Percentiles rank a stretch among this genome's conserved stretches.
Evolutionary conservation across 257 asterid species (phyloP).

Genomic region (Petunia axillaris): DNA sequence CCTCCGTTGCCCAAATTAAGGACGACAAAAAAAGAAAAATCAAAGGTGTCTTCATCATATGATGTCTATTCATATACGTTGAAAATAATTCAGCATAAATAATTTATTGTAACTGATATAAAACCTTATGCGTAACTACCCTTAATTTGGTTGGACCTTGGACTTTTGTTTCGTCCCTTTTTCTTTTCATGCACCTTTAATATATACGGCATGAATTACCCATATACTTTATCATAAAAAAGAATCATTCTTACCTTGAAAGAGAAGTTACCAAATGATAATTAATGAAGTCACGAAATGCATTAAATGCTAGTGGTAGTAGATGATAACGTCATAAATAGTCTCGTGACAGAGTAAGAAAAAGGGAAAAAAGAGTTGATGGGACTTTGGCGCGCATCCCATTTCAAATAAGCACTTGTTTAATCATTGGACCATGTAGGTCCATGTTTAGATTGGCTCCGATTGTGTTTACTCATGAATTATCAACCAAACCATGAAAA

Average conservation of each 20-base stretch:
- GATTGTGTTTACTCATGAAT: no score
- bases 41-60: not conserved
- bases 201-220: not conserved
- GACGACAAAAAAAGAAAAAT: not conserved
- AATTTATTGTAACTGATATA: not conserved
- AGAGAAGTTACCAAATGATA: conserved; percentile 17
- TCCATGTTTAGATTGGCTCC: not conserved
- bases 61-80: not conserved
- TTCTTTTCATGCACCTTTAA: not conserved
- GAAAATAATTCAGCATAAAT: not conserved
- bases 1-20: not conserved
- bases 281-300: conserved; percentile 22
- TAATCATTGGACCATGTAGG: conserved; percentile 22
- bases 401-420: conserved; percentile 5
- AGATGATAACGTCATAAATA: conserved; percentile 21
- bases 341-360: conserved; percentile 6
- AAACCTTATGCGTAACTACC: not conserved
- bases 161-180: not conserved
- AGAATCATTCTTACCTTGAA: conserved; percentile 19
- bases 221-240: not conserved
- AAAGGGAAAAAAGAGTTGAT: not conserved
- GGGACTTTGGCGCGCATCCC: conserved; percentile 20
- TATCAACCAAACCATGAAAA: no score
- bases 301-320: not conserved
- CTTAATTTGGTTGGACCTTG: not conserved